Evolutionary conservation across 1,139 yeast genomes (phyloP), one percentile per base, ranked within the genome.

Genomic region (Blastobotrys aristatus): DNA sequence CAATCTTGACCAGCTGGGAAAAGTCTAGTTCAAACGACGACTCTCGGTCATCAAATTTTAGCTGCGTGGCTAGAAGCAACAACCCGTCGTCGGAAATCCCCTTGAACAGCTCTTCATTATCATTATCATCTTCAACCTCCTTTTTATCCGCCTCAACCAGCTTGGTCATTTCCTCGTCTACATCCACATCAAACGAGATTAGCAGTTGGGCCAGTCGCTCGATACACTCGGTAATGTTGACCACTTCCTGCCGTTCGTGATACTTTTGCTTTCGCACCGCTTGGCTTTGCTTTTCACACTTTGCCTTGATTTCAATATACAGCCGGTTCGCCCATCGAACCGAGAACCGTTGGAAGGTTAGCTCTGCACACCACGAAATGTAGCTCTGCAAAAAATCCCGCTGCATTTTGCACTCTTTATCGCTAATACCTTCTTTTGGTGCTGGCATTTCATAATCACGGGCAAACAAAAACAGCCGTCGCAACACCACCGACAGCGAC

Each of bases 381-480:
- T 71, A 69, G 43, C 73, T 68, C 50, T 70, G 72, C 33, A 78
- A 58, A 37, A 77, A 55, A 42, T 64, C 64, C 24, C 71, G 68
- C 50, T 73, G 76, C 18, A 64, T 47, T n/a, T 34, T 48, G 21
- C 48, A 33, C 48, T 66, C 70, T 3, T 46, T 48, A 71, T 70
- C 29, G 70, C 67, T 50, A 73, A 64, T 43, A 7, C 64, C 59
- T 18, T 66, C 63, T 34, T 64, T 64, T 4, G 66, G 67, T 2
- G 69, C 51, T 13, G 34, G 27, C 39, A 40, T 45, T 4, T 38
- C 20, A 62, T 84, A 88, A 56, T 80, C 86, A 54, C 94, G 74
- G 4, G 80, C 75, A 62, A 87, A 84, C 17, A 75, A 66, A 61
- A 77, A 85, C 33, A 81, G 63, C 54, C 95, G 71, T 58, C 84